Base-by-base conservation (phyloP, 352 stramenopile species). In the Phytophthora sp. region DNA sequence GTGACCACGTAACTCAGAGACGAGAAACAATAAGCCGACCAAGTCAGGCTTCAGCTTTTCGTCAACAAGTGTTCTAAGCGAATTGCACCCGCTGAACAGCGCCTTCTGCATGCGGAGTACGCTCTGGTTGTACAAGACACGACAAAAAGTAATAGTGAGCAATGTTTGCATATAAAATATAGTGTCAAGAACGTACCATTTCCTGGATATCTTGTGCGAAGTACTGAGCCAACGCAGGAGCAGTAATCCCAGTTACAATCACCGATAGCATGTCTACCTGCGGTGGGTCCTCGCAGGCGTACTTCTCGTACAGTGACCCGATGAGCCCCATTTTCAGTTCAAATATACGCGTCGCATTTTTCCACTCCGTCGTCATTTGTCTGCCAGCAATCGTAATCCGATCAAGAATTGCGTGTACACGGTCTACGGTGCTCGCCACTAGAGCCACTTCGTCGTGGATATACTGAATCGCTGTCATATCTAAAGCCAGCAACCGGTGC, bases 171-270 rank as follows among this genome's bases (percentile, higher is more conserved):
- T n/a, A n/a, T n/a, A n/a, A n/a, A n/a, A 50, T 15, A 41, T 7
- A 63, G 13, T 16, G 41, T 18, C 11, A 59, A 30, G 20, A n/a
- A 66, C 73, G 30, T 61, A 90, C 84, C 79, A 90, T 88, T 66
- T 91, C 85, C 45, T 91, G 82, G 45, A 93, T 93, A 56, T 93
- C 82, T 64, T 93, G 85, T 2, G 85, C 82, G 63, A 93, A 93
- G 44, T 89, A 93, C 52, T 93, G 85, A 1, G 81, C 79, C 6
- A 93, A 61, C 12, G 81, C 82, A 23, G 85, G 85, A 7, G 81
- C 68, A 20, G 78, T 81, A 45, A 91, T 87, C 0, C 85, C 85
- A 7, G 68, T 86, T 1, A 79, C 80, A 15, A 86, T 58, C 5
- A 82, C 66, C 1, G 79, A 78, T n/a, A 93, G 69, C 85, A 93